Evolutionary conservation across 148 eudicot species (phyloP), one percentile per base, ranked within the genome.

Genomic region (Rhododendron mucronatum): DNA sequence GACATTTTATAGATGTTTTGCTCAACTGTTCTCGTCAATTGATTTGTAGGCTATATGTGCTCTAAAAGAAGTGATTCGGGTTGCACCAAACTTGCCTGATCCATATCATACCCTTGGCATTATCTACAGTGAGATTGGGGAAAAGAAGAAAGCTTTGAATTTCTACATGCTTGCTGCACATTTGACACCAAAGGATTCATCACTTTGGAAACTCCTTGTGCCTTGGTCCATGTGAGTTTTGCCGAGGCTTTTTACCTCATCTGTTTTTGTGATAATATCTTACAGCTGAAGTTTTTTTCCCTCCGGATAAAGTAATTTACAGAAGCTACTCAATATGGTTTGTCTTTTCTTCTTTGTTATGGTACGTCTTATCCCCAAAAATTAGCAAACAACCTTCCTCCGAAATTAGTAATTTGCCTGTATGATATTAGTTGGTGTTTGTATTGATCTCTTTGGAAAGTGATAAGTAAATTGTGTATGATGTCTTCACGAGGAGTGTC

Each of bases 161-260:
- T 96, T 88, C 85, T 93, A 92, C 87, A 88, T 94, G 97, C 86
- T 96, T 87, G 96, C 98, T 85, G 99, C 97, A 81, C 92, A 89
- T 93, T 88, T 92, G 82, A 86, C 92, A 80, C 98, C 98, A 77
- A 95, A 92, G 87, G 93, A 92, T 84, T 86, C 93, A 63, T 86
- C 95, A 51, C 90, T 93, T 74, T 96, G 99, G 99, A 93, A 96
- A 85, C 89, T 80, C 28, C 96, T 93, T 50, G 86, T 95, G 51
- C 71, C 90, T 80, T 91, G 86, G 91, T 96, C 97, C 90, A 89
- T 91, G 99, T 96, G 90, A 93, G 95, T 85, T 82, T 81, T 87
- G 86, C 74, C 33, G 53, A 57, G 61, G 48, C 10, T 89, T 53
- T 81, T 51, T 75, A 47, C 41, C 65, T 18, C 12, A 53, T 86